phyloP scores from a whole-genome alignment of 768 basidiomycete genomes.

The Calvatia gigantea region DNA sequence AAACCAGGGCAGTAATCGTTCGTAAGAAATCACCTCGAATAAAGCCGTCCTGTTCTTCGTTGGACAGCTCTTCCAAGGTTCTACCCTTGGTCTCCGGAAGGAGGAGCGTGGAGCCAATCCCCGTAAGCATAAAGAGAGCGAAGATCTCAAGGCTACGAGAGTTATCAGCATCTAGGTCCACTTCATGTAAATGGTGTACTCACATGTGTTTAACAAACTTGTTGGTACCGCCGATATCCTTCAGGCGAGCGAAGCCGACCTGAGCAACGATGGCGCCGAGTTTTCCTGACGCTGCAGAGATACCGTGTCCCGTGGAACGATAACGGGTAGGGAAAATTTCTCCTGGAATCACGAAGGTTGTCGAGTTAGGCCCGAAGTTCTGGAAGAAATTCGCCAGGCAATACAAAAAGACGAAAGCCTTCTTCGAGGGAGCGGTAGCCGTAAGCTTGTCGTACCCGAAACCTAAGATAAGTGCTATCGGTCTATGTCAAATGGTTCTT shows the following conservation, averaged over 20 bases:
- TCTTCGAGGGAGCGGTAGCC: slow-evolving; percentile 34
- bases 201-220: slow-evolving; percentile 68
- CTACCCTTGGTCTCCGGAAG: slow-evolving; percentile 74
- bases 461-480: slow-evolving; percentile 32
- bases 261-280: slow-evolving; percentile 80
- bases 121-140: slow-evolving; percentile 84
- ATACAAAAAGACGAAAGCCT: slow-evolving; percentile 79
- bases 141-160: slow-evolving; percentile 65
- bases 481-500: neutral
- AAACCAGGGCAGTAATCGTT: no score
- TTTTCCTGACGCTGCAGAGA: slow-evolving; percentile 81
- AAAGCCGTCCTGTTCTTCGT: slow-evolving; percentile 66
- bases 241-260: slow-evolving; percentile 67
- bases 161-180: neutral
- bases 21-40: slow-evolving; percentile 36
- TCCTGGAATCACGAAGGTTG: slow-evolving; percentile 78
- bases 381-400: slow-evolving; percentile 89
- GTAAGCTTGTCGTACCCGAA: slow-evolving; percentile 63
- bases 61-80: slow-evolving; percentile 69
- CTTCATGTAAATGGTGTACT: slow-evolving; percentile 21
- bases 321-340: slow-evolving; percentile 89
- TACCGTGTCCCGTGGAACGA: slow-evolving; percentile 81
- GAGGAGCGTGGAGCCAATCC: slow-evolving; percentile 76
- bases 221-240: slow-evolving; percentile 65
- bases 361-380: slow-evolving; percentile 82